Base-by-base conservation (phyloP, 495 filamentous ascomycete genomes). In the Tuber brumale region DNA sequence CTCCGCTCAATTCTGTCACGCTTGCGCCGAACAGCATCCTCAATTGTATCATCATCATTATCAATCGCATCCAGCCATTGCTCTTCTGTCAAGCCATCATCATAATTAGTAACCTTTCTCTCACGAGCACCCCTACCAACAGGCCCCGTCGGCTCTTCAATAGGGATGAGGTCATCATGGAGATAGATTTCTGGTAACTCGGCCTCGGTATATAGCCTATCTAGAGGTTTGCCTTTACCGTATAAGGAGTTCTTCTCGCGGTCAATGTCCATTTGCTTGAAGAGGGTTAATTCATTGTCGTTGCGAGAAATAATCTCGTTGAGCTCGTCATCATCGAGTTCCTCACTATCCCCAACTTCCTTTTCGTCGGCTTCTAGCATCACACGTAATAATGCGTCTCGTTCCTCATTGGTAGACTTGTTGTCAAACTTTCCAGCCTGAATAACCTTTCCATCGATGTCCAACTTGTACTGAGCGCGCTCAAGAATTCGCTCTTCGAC, bases 401-500 rank as follows among this genome's bases (percentile, higher is more conserved):
- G 92, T 84, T 99, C 95, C 75, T 97, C 96, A 81, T 97, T 97
- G 19, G 95, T 97, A 1, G 95, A 99, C 84, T 98, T 99, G 85
- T 99, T 99, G 81, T 99, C 95, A 85, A 99, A 99, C 79, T 96
- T 95, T 88, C 95, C 95, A 70, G 95, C 95, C 83, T 99, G 95
- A 77, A 99, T 99, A 81, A 99, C 94, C 86, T 99, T 99, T 83
- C 95, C 96, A 83, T 99, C 95, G 91, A 99, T 97, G 83, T 98
- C 95, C 73, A 99, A 89, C 88, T 99, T 99, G 87, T 91, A 99
- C 82, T 97, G 92, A 1, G 95, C 95, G 77, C 95, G 92, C 85
- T 98, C 96, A 48, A 99, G 86, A 83, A 99, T 99, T 86, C 98
- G 97, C 85, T 99, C 95, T 85, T 99, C 95, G 27, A 99, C 93